These are phyloP conservation scores for Dothistroma septosporum DNA, from an alignment of 2,329 filamentous ascomycete species.

Conservation along the genomic window DNA sequence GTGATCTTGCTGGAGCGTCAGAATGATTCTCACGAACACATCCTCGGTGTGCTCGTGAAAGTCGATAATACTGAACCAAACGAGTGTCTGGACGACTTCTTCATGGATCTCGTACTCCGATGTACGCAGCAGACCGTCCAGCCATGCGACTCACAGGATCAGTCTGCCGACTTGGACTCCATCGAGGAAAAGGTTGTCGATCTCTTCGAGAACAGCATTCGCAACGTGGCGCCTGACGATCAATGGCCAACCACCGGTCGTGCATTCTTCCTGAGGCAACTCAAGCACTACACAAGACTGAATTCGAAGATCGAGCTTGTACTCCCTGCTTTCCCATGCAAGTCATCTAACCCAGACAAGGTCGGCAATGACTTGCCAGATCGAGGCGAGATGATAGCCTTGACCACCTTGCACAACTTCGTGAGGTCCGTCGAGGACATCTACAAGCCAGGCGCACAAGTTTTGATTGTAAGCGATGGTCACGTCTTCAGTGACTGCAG, in stretches of 20 bases:
- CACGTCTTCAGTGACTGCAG: constrained; percentile 10
- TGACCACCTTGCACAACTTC: constrained; percentile 5
- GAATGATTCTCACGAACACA: background rate
- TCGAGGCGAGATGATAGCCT: constrained; percentile 4
- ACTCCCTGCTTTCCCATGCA: constrained; percentile 9
- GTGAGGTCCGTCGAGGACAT: background rate
- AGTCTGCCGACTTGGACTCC: background rate
- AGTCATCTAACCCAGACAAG: constrained; percentile 6
- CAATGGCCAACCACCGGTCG: constrained; percentile 5
- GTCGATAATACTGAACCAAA: background rate
- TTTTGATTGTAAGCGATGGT: constrained; percentile 6
- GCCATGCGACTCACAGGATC: background rate
- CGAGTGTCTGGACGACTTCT: background rate
- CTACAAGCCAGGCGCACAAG: constrained; percentile 2
- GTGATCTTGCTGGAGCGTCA: background rate
- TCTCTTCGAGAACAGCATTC: constrained; percentile 1
- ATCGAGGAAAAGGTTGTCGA: constrained; percentile 2
- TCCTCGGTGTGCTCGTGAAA: background rate
- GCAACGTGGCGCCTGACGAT: constrained; percentile 3
- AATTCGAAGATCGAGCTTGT: background rate
- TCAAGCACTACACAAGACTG: constrained; percentile 1
- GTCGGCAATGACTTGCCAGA: constrained; percentile 5
- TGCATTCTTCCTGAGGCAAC: constrained; percentile 1
- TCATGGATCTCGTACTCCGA: constrained; percentile 3
- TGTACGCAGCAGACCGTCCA: background rate